Percentiles rank a stretch among this genome's conserved stretches.
Conservation (phyloP, 2,329 filamentous ascomycete species). For the Pestalotiopsis sp. region DNA sequence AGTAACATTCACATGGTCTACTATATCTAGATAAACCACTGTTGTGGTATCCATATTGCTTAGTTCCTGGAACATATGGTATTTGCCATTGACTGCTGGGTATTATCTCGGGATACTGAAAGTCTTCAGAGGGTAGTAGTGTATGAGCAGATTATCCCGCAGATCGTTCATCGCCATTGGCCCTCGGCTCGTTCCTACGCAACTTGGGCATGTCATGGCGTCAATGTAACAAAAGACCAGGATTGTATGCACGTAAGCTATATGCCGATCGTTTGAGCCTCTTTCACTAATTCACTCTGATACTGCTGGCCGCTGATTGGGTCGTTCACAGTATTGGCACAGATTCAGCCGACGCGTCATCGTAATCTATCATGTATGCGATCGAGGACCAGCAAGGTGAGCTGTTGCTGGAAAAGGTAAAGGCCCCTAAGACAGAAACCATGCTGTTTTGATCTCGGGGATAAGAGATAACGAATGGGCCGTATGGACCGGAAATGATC, state of each 20-base stretch:
- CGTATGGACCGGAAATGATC: not conserved
- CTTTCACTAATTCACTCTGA: not conserved
- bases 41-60: no score
- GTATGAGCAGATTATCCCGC: not conserved
- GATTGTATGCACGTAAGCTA: not conserved
- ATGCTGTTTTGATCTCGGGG: not conserved
- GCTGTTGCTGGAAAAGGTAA: not conserved
- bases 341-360: not conserved
- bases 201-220: not conserved
- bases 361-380: not conserved
- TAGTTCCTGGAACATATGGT: not conserved
- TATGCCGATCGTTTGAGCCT: not conserved
- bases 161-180: not conserved
- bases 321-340: not conserved
- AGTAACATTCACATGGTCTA: no score
- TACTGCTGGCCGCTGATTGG: not conserved
- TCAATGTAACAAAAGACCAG: not conserved
- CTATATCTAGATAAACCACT: no score
- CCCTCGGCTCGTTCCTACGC: not conserved
- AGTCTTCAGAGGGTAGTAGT: not conserved
- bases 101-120: not conserved
- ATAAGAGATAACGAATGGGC: not conserved
- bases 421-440: not conserved
- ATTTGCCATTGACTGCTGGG: not conserved
- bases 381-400: not conserved